Percentiles rank a stretch among this genome's conserved stretches.
These are phyloP conservation scores for Didymella glomerata DNA, from an alignment of 2,329 filamentous ascomycete genomes.

Conservation along the genomic window DNA sequence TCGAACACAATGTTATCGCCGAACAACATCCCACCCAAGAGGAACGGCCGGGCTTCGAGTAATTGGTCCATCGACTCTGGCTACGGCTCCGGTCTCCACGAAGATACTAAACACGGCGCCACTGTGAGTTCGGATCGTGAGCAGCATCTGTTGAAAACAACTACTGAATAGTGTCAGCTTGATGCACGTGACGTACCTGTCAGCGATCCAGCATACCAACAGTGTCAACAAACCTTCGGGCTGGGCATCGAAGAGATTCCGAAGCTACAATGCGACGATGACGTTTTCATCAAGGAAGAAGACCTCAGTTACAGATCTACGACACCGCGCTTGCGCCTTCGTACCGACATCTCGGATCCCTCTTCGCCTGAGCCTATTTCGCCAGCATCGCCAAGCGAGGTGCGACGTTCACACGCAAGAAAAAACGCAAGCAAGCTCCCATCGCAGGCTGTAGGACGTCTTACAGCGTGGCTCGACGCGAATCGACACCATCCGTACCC, in stretches of 20 bases:
- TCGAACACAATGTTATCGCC: slow-evolving; percentile 37
- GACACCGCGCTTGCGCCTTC: slow-evolving; percentile 9
- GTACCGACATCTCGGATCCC: slow-evolving; percentile 9
- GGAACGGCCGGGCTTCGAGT: slow-evolving; percentile 31
- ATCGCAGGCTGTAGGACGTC: slow-evolving; percentile 35
- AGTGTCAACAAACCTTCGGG: background rate
- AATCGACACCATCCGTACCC: slow-evolving; percentile 46
- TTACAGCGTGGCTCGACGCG: slow-evolving; percentile 43
- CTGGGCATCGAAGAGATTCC: background rate
- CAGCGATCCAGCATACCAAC: background rate
- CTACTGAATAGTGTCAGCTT: slow-evolving; percentile 19
- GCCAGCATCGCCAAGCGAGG: slow-evolving; percentile 16
- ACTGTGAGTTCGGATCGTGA: slow-evolving; percentile 11
- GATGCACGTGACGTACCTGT: slow-evolving; percentile 32
- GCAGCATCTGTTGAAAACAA: background rate
- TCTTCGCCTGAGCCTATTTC: slow-evolving; percentile 13
- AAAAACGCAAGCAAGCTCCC: slow-evolving; percentile 42
- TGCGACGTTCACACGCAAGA: slow-evolving; percentile 43
- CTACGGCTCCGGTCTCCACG: slow-evolving; percentile 37
- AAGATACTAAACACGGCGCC: slow-evolving; percentile 18
- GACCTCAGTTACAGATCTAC: background rate
- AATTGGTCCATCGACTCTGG: slow-evolving; percentile 48
- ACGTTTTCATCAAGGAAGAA: slow-evolving; percentile 11
- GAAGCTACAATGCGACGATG: background rate
- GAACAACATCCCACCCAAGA: slow-evolving; percentile 30